Conservation (phyloP, 305 asterid species). For the Fraxinus ornus region DNA sequence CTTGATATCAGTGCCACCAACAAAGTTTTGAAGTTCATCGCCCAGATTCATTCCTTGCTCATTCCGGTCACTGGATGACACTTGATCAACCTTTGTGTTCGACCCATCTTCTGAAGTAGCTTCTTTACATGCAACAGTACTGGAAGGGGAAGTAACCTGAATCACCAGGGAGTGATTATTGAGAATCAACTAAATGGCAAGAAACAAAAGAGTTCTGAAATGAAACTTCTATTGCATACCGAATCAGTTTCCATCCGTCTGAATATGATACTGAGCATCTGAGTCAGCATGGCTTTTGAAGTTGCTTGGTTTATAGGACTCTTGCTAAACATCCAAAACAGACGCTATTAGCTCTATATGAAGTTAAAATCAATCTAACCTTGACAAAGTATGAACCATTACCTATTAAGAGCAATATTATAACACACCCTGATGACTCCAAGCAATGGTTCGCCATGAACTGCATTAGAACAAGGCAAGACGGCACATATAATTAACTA, state of each 20-base stretch:
- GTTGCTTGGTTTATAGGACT: slow-evolving; percentile 98
- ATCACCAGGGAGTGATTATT: slow-evolving; percentile 30
- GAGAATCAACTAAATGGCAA: slow-evolving; percentile 18
- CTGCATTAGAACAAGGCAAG: slow-evolving; percentile 51
- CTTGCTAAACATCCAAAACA: slow-evolving; percentile 68
- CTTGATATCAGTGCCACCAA: slow-evolving; percentile 93
- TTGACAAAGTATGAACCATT: slow-evolving; percentile 27
- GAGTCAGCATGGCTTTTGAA: slow-evolving; percentile 95
- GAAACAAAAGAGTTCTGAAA: slow-evolving; percentile 24
- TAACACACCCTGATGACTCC: slow-evolving; percentile 95
- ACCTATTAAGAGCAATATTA: slow-evolving; percentile 97
- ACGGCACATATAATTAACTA: slow-evolving; percentile 23
- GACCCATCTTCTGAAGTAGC: slow-evolving; percentile 43
- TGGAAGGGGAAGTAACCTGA: slow-evolving; percentile 52
- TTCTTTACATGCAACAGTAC: slow-evolving; percentile 46
- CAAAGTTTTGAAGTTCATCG: slow-evolving; percentile 67
- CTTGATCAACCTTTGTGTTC: slow-evolving; percentile 49
- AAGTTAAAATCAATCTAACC: slow-evolving; percentile 27
- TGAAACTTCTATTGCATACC: slow-evolving; percentile 45
- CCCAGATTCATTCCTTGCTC: slow-evolving; percentile 48
- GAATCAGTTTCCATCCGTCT: slow-evolving; percentile 88
- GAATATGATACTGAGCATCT: slow-evolving; percentile 85
- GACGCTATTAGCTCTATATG: slow-evolving; percentile 31
- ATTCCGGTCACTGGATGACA: slow-evolving; percentile 56
- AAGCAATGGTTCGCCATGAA: slow-evolving; percentile 95